Base-by-base conservation (phyloP, 768 basidiomycete genomes). In the Hebeloma cylindrosporum region DNA sequence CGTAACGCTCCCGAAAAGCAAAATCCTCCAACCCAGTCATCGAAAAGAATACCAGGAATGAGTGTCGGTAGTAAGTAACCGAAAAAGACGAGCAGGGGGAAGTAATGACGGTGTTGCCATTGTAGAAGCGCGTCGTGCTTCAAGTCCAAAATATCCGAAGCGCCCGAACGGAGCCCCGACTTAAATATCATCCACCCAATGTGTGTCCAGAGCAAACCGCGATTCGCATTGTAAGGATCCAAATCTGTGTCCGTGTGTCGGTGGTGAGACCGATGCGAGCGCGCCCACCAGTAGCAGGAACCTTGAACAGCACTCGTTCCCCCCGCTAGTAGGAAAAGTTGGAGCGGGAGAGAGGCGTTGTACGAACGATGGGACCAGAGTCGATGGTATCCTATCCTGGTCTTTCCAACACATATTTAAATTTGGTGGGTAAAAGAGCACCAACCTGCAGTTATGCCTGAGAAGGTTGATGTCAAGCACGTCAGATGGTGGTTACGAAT, bases 281-380 rank as follows among this genome's bases (percentile, higher is more conserved):
- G 77, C 11, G 85, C 80, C 89, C 89, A 93, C 88, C 88, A 93
- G 59, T 78, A 82, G 65, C 88, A 88, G 10, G 88, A 91, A 0
- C 89, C 89, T 67, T 93, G 83, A 3, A 90, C 87, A 3, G 88
- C 87, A 59, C 88, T 90, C 23, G 84, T 79, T 6, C 89, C 89
- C 2, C 83, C 87, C 34, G 80, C 69, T 7, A 88, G 73, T 25
- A 92, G 74, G 59, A 83, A 78, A 37, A 81, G 65, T 60, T 87
- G 86, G 11, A 93, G 75, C 21, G 81, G 78, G n/a, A 70, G 62
- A 27, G 81, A 79, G 4, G 88, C 89, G 47, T 85, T 83, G 62
- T 88, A 93, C 1, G 87, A 82, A 40, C 89, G 77, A 61, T 93
- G 89, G 3, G 89, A 88, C 86, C 87, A 93, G 6, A 91, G 72